Evolutionary conservation across 306 rosid species (phyloP).

Genomic region (Oxytropis ochrocephala): DNA sequence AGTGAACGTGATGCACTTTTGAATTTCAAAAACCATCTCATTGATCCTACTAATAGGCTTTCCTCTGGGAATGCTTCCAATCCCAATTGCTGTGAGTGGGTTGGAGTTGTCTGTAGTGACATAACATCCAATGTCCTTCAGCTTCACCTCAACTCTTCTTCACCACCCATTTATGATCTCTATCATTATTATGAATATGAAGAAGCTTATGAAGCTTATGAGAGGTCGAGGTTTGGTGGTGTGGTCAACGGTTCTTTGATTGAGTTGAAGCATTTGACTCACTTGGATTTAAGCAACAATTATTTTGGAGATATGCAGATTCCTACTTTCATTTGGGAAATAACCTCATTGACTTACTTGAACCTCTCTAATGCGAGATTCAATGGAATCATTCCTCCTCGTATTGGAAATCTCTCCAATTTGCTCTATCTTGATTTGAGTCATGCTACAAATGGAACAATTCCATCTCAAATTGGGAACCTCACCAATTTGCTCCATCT

Average conservation of each 20-base stretch:
- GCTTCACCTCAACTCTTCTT: background rate
- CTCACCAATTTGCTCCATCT: background rate
- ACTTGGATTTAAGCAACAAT: conserved; percentile 9
- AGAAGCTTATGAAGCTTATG: background rate
- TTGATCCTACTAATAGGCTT: background rate
- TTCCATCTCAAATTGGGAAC: background rate
- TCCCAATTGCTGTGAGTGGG: background rate
- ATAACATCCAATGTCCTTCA: background rate
- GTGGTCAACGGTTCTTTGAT: too few species aligned
- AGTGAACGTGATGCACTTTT: too few species aligned
- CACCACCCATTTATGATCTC: too few species aligned
- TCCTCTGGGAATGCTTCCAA: background rate
- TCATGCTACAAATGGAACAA: too few species aligned
- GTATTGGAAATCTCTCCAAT: background rate
- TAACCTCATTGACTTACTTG: background rate
- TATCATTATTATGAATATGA: too few species aligned
- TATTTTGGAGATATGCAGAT: background rate
- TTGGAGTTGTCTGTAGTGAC: too few species aligned
- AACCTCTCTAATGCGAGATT: background rate
- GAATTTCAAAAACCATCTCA: background rate
- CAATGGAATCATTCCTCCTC: background rate
- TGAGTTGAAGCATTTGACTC: too few species aligned
- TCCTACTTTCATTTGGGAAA: background rate
- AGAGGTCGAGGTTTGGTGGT: background rate
- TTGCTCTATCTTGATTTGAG: background rate